phyloP scores from a whole-genome alignment of 257 asterid species.

The Rauvolfia tetraphylla region DNA sequence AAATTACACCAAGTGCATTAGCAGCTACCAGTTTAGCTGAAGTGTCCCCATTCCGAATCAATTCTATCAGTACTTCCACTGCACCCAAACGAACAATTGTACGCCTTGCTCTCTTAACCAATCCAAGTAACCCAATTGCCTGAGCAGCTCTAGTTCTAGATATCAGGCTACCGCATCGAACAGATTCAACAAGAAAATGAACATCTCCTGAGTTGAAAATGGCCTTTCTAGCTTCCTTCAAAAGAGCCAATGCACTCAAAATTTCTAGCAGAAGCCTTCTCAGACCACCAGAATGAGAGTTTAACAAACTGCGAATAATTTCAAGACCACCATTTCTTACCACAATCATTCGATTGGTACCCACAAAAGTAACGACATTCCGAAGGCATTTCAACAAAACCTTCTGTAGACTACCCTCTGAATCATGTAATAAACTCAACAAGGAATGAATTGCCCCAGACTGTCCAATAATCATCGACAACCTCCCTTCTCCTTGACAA shows the following conservation, averaged over 20 bases:
- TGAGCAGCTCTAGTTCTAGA: slow-evolving; percentile 73
- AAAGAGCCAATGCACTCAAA: slow-evolving; percentile 54
- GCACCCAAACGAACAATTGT: slow-evolving; percentile 43
- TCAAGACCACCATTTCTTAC: slow-evolving; percentile 42
- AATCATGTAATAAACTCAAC: slow-evolving; percentile 34
- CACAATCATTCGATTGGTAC: slow-evolving; percentile 32
- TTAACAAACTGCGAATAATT: slow-evolving; percentile 38
- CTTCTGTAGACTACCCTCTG: slow-evolving; percentile 33
- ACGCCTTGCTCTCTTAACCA: slow-evolving; percentile 43
- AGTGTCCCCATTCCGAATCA: slow-evolving; percentile 41
- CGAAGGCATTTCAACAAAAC: slow-evolving; percentile 52
- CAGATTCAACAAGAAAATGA: slow-evolving; percentile 50
- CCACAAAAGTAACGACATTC: slow-evolving; percentile 37
- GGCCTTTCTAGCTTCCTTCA: slow-evolving; percentile 50
- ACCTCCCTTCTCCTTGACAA: slow-evolving; percentile 45
- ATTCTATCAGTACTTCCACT: slow-evolving; percentile 32
- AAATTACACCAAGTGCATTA: slow-evolving; percentile 58
- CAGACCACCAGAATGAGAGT: slow-evolving; percentile 25
- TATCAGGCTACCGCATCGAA: slow-evolving; percentile 40
- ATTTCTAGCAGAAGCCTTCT: slow-evolving; percentile 43
- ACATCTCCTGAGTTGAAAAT: slow-evolving; percentile 37
- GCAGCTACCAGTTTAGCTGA: slow-evolving; percentile 45
- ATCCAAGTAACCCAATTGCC: slow-evolving; percentile 54
- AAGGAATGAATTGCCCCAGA: slow-evolving; percentile 43
- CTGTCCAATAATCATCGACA: slow-evolving; percentile 47